Percentiles rank a stretch among this genome's conserved stretches.
phyloP scores from a whole-genome alignment of 2,329 filamentous ascomycete species.

The Monosporascus sp. region DNA sequence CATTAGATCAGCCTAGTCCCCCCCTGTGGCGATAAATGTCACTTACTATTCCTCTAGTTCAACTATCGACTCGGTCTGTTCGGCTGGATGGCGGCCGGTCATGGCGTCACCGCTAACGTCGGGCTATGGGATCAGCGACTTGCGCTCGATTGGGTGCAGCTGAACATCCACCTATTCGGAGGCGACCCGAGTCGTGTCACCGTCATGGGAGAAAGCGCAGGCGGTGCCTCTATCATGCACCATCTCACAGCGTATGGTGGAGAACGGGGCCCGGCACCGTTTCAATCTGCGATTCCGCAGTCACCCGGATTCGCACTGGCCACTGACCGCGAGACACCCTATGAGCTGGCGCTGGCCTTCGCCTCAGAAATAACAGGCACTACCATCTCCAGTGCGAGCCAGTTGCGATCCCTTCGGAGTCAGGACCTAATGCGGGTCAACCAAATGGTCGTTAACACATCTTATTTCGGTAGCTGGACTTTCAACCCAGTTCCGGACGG shows the following conservation, averaged over 20 bases:
- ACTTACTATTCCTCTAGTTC: constrained; percentile 4
- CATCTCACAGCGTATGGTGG: constrained; percentile 42
- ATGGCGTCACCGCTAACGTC: constrained; percentile 34
- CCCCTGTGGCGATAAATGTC: too few relatives aligned
- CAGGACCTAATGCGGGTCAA: constrained; percentile 12
- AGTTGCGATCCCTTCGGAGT: constrained; percentile 4
- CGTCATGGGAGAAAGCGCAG: constrained; percentile 46
- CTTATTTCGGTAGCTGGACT: constrained; percentile 20
- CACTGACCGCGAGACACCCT: constrained; percentile 10
- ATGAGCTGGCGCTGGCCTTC: constrained; percentile 11
- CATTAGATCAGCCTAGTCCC: too few relatives aligned
- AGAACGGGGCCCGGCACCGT: constrained; percentile 11
- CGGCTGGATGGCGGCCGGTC: constrained; percentile 17
- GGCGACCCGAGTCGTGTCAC: constrained; percentile 27
- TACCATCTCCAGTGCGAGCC: constrained; percentile 3
- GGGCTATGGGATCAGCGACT: constrained; percentile 44
- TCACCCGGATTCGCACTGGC: constrained; percentile 21
- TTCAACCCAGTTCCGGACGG: constrained; percentile 23
- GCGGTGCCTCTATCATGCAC: constrained; percentile 43
- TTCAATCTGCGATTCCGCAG: constrained; percentile 15
- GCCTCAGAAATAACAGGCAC: constrained; percentile 5
- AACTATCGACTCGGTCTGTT: constrained; percentile 22
- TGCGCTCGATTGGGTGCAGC: constrained; percentile 43
- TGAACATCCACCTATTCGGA: constrained; percentile 42
- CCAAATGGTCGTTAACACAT: constrained; percentile 15